These are phyloP conservation scores for Thelonectria rubi DNA, from an alignment of 2,329 filamentous ascomycete species.

Conservation along the genomic window DNA sequence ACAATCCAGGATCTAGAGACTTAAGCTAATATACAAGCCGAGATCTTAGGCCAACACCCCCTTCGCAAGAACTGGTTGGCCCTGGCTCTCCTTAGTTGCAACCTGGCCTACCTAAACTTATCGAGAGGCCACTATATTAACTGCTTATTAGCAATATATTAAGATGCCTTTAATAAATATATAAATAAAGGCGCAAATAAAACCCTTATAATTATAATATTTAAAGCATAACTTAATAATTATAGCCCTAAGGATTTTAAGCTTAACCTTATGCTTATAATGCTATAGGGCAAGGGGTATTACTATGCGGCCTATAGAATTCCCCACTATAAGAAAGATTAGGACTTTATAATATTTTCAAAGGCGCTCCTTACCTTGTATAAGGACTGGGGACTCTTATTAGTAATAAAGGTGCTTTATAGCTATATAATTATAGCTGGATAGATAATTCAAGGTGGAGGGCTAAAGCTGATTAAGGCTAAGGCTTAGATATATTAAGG, in stretches of 20 bases:
- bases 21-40: background rate
- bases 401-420: background rate
- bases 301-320: background rate
- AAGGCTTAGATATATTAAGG: slow-evolving; percentile 1
- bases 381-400: background rate
- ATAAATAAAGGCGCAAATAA: background rate
- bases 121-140: slow-evolving; percentile 1
- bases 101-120: background rate
- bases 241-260: background rate
- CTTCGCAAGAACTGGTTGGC: slow-evolving; percentile 1
- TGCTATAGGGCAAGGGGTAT: slow-evolving; percentile 3
- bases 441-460: background rate
- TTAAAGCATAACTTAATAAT: background rate
- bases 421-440: background rate
- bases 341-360: slow-evolving; percentile 2
- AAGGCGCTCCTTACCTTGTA: slow-evolving; percentile 1
- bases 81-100: background rate
- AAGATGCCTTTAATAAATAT: slow-evolving; percentile 1
- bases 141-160: background rate
- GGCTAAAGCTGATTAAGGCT: background rate
- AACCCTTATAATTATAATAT: background rate
- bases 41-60: background rate
- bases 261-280: slow-evolving; percentile 3
- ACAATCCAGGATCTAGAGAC: slow-evolving; percentile 1
- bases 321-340: slow-evolving; percentile 2